Conservation (phyloP, 768 basidiomycete genomes). For the Tylopilus balloui region DNA sequence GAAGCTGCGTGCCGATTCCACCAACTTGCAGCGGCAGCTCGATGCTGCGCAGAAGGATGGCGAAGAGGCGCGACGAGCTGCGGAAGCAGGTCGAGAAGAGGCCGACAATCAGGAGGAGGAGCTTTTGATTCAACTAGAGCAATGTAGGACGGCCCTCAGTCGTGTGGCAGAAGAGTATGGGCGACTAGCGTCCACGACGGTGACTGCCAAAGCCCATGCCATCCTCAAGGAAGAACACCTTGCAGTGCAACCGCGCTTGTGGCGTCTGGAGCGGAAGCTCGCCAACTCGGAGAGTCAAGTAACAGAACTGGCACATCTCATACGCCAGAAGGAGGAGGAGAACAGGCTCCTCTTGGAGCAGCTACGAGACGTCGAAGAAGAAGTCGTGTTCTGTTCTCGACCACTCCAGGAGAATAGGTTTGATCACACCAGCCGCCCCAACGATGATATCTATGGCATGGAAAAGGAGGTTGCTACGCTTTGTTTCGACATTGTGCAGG, state of each 20-base stretch:
- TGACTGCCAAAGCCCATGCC: constrained; percentile 34
- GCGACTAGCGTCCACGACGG: constrained; percentile 42
- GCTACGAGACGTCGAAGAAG: constrained; percentile 17
- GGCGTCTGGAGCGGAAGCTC: constrained; percentile 63
- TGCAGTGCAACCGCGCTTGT: constrained; percentile 37
- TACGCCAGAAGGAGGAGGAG: constrained; percentile 54
- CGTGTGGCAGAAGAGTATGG: constrained; percentile 53
- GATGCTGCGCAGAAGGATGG: constrained; percentile 36
- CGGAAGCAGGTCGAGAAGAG: constrained; percentile 31
- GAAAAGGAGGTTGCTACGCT: constrained; percentile 18
- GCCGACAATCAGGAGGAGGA: constrained; percentile 40
- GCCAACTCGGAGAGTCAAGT: constrained; percentile 67
- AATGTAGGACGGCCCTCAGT: constrained; percentile 41
- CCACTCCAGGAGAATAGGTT: constrained; percentile 7
- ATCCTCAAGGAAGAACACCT: constrained; percentile 40
- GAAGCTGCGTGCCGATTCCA: constrained; percentile 32
- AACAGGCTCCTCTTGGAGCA: constrained; percentile 39
- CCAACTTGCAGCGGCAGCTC: constrained; percentile 36
- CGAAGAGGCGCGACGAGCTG: constrained; percentile 30
- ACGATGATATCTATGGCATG: constrained; percentile 6
- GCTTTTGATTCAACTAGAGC: constrained; percentile 48
- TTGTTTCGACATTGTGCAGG: constrained; percentile 17
- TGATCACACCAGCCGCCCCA: background rate
- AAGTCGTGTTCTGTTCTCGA: constrained; percentile 12
- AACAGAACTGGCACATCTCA: constrained; percentile 55